Base-by-base conservation (phyloP, 2,329 filamentous ascomycete species). In the Paecilomyces variotii region DNA sequence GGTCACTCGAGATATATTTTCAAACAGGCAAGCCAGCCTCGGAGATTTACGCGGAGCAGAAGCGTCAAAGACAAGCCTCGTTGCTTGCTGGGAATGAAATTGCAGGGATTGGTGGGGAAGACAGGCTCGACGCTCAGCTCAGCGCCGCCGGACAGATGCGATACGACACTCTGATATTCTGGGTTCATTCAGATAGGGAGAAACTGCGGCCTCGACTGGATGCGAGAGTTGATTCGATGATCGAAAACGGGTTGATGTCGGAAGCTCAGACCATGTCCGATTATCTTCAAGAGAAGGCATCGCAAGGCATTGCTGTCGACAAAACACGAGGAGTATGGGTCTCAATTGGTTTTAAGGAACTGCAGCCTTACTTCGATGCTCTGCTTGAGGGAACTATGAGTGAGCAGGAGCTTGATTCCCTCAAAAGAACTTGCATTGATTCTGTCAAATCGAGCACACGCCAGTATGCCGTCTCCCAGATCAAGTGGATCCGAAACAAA, bases 291-390 rank as follows among this genome's bases (percentile, higher is more conserved):
- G 64, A 73, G 3, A 73, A 80, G 57, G 70, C 77, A 54, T 69
- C 76, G 0, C 67, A 76, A 1, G 87, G 85, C 0, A 72, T 79
- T 1, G 63, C 73, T 0, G 74, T 94, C 1, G 91, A 97, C 68
- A 81, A 85, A 63, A 89, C 84, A 1, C 85, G 87, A 56, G 95
- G 94, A 0, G 95, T 99, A 51, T 99, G 93, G 91, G 89, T 96
- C 56, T 94, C 92, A 0, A 99, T 99, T 61, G 94, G 94, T 0
- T 97, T 91, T 75, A 97, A 95, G 71, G 91, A 99, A 69, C 88
- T 97, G 69, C 82, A 89, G 59, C 80, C 84, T 0, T 96, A 91
- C 67, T 76, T 92, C 26, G 66, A 76, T 1, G 81, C 82, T 65
- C 74, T 63, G 61, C 72, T 59, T 65, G 64, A 56, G 26, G 65